Conservation (phyloP, 2,329 filamentous ascomycete genomes). For the Domatiomyces globalis region DNA sequence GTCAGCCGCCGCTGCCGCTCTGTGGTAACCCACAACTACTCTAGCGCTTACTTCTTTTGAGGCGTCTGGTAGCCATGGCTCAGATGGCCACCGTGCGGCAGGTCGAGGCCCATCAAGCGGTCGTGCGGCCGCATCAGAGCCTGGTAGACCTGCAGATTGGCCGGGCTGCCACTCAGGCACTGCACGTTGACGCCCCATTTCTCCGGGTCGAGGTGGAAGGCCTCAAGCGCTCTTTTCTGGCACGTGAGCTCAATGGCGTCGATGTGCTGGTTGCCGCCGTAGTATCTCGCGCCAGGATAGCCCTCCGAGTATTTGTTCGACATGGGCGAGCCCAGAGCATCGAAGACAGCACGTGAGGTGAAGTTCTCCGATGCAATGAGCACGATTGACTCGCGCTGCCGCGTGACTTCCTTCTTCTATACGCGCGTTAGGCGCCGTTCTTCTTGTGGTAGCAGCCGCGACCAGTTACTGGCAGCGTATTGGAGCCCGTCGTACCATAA, state of each 20-base stretch:
- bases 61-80: slow-evolving; percentile 97
- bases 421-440: not conserved
- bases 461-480: not conserved
- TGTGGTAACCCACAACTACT: too few relatives aligned
- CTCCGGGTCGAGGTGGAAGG: slow-evolving; percentile 67
- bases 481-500: slow-evolving; percentile 57
- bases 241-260: slow-evolving; percentile 80
- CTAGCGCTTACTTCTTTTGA: slow-evolving; percentile 51
- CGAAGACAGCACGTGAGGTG: slow-evolving; percentile 80
- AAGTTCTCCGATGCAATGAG: slow-evolving; percentile 93
- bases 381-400: slow-evolving; percentile 98
- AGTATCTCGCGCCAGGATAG: slow-evolving; percentile 91
- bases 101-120: slow-evolving; percentile 88
- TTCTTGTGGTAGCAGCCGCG: not conserved
- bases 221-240: slow-evolving; percentile 75
- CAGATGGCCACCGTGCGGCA: slow-evolving; percentile 87
- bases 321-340: slow-evolving; percentile 87
- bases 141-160: slow-evolving; percentile 74
- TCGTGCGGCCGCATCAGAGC: slow-evolving; percentile 93
- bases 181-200: slow-evolving; percentile 98
- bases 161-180: slow-evolving; percentile 63
- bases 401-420: slow-evolving; percentile 62
- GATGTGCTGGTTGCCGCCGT: slow-evolving; percentile 93
- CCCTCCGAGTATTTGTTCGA: slow-evolving; percentile 99
- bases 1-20: not conserved